phyloP scores from a whole-genome alignment of 306 rosid species.

The Cucumis melo region DNA sequence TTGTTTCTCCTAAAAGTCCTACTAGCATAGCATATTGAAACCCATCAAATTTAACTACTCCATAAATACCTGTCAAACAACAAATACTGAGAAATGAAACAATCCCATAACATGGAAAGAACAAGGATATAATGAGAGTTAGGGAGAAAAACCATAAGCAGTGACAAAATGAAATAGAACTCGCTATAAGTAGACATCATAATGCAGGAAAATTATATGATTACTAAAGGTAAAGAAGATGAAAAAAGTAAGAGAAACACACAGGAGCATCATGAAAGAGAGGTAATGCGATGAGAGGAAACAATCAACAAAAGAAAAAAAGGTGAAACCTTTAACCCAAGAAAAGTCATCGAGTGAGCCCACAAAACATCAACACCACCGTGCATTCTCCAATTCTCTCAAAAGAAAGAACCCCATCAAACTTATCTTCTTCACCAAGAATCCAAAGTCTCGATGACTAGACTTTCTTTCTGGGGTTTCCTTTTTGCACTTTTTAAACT shows the following conservation, averaged over 20 bases:
- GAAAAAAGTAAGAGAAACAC: slow-evolving; percentile 26
- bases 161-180: slow-evolving; percentile 18
- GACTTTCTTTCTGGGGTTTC: slow-evolving; percentile 12
- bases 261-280: slow-evolving; percentile 15
- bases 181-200: slow-evolving; percentile 16
- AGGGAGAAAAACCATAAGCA: slow-evolving; percentile 6
- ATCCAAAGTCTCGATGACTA: slow-evolving; percentile 48
- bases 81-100: neutral
- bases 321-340: slow-evolving; percentile 38
- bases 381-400: slow-evolving; percentile 32
- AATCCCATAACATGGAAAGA: neutral
- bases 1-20: neutral
- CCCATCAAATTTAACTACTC: neutral
- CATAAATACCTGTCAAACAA: neutral
- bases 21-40: neutral
- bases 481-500: neutral
- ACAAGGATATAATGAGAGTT: slow-evolving; percentile 4
- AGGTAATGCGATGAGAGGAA: slow-evolving; percentile 14
- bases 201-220: slow-evolving; percentile 18
- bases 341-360: slow-evolving; percentile 45
- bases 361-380: slow-evolving; percentile 46
- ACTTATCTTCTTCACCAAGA: slow-evolving; percentile 40
- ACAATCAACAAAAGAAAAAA: slow-evolving; percentile 8
- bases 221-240: slow-evolving; percentile 24
- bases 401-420: slow-evolving; percentile 15